phyloP scores from a whole-genome alignment of 257 asterid genomes.

The Capsicum baccatum region DNA sequence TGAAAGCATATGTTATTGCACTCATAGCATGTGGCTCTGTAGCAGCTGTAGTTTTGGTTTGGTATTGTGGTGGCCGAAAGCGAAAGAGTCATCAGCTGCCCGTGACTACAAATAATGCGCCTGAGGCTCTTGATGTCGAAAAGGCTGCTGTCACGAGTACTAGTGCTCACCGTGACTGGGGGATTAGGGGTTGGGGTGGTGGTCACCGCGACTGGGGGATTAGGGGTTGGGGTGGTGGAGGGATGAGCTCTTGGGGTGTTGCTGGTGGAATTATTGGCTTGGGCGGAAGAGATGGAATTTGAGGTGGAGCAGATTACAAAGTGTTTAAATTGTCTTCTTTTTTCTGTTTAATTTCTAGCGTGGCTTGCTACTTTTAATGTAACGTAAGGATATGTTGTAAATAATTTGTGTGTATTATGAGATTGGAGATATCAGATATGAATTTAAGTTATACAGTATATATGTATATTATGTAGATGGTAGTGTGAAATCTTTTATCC shows the following conservation, averaged over 20 bases:
- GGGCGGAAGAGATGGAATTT: not conserved
- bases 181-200: not conserved
- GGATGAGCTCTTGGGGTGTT: not conserved
- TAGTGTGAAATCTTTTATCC: too few relatives aligned
- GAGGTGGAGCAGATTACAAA: not conserved
- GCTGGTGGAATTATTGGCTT: not conserved
- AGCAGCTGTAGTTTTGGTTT: not conserved
- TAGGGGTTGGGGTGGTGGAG: not conserved
- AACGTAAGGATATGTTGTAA: not conserved
- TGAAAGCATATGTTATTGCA: not conserved
- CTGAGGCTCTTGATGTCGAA: not conserved
- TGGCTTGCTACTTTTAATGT: not conserved
- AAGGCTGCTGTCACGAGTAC: not conserved
- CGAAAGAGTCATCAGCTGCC: not conserved
- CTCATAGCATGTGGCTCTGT: conserved; percentile 22
- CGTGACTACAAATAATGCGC: too few relatives aligned
- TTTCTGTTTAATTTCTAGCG: not conserved
- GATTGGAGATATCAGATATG: too few relatives aligned
- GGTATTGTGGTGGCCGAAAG: not conserved
- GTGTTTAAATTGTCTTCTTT: not conserved
- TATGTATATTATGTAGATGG: too few relatives aligned
- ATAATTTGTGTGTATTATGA: not conserved
- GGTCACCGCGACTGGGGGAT: not conserved
- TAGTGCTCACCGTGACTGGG: not conserved
- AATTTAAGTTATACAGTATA: too few relatives aligned